Percentiles rank a stretch among this genome's conserved stretches.
Conservation (phyloP, 345 rosid genomes). For the Syzygium aqueum region DNA sequence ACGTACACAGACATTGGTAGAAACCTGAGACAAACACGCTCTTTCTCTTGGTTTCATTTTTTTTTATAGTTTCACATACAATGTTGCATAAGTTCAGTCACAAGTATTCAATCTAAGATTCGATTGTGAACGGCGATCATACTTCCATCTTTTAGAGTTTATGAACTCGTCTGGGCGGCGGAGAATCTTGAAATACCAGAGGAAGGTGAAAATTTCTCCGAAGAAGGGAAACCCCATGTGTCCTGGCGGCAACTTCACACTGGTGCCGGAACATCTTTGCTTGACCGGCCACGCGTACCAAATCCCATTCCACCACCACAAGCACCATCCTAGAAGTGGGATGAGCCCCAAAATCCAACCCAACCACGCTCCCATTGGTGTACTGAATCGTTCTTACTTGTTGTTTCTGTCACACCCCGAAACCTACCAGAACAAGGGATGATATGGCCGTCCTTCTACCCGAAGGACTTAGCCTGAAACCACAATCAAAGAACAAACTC, state of each 20-base stretch:
- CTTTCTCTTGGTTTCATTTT: not conserved
- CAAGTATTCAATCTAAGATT: not conserved
- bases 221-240: conserved; percentile 31
- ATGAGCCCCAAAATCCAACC: conserved; percentile 5
- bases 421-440: too few species aligned
- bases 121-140: not conserved
- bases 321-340: conserved; percentile 10
- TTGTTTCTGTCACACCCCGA: not conserved
- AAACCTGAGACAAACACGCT: not conserved
- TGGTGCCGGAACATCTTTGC: not conserved
- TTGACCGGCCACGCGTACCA: conserved; percentile 15
- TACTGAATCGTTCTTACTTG: not conserved
- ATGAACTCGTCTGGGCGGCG: conserved; percentile 34
- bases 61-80: not conserved
- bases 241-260: conserved; percentile 23
- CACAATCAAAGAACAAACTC: too few species aligned
- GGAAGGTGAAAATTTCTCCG: conserved; percentile 31
- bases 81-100: not conserved
- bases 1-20: not conserved
- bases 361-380: not conserved
- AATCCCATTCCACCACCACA: conserved; percentile 45
- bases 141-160: conserved; percentile 25
- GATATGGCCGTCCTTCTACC: too few species aligned
- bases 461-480: too few species aligned
- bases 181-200: conserved; percentile 25